Base-by-base conservation (phyloP, 768 basidiomycete species). In the Agaricus blazei region DNA sequence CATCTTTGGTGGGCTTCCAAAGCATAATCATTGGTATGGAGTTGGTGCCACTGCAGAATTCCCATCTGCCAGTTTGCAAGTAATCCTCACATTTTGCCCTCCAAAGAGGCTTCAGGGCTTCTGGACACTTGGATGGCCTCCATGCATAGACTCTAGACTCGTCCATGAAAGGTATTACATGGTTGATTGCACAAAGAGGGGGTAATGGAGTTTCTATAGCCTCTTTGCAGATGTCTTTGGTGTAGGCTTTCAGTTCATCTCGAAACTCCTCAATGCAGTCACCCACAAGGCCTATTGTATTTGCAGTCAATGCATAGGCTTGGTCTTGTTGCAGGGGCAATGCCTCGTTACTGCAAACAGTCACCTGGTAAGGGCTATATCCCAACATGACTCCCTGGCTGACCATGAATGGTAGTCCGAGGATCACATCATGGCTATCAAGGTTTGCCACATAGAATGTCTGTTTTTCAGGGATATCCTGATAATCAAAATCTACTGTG, bases 401-500 rank as follows among this genome's bases (percentile, higher is more conserved):
- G 26, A 50, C 72, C 12, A 76, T 36, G 46, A 69, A 77, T 0
- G 71, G 75, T 0, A 73, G 75, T 1, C 76, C 72, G 0, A 78
- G 59, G 2, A 77, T 73, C 0, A 74, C 0, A 47, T 80, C 72
- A 51, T 80, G 77, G 8, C 56, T 67, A 0, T 67, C 64, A 0
- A 79, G 2, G 51, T 79, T 78, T 0, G 67, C 66, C 0, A 80
- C 61, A 48, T 75, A 65, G 52, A 75, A 75, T 3, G 29, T 9
- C 0, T 62, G 58, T 2, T 51, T 19, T 11, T 68, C 64, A 12
- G 61, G 53, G 0, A 75, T 69, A 0, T 34, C 15, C 58, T 75
- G 71, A 57, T 74, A 77, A 19, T 60, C 34, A 7, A 77, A 41
- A 0, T 60, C 4, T 0, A 61, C 70, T 6, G 38, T 56, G 1